A percentile compares a stretch with the other conserved stretches of the same genome.
These are phyloP conservation scores for Auxenochlorella pyrenoidosa DNA, from an alignment of 139 green algal species.

Conservation along the genomic window DNA sequence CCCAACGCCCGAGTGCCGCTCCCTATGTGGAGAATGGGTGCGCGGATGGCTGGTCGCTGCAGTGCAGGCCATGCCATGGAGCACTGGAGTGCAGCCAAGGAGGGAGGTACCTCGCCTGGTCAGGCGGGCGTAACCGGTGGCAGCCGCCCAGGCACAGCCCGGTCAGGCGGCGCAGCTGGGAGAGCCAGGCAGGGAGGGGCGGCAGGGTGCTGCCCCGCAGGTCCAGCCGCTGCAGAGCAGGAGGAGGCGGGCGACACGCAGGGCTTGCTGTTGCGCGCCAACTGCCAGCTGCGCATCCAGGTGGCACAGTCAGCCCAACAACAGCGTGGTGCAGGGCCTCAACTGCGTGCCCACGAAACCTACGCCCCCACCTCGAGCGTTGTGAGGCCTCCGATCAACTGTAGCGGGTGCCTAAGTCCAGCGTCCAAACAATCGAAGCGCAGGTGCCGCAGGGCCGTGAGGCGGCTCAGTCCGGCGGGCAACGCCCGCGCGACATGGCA, in stretches of 20 bases:
- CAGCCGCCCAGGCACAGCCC: neutral
- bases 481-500: neutral
- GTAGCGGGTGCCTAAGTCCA: neutral
- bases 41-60: too few relatives aligned
- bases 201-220: neutral
- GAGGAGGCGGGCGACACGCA: neutral
- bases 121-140: too few relatives aligned
- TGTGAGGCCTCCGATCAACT: neutral
- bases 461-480: neutral
- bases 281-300: neutral
- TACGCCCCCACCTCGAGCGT: neutral
- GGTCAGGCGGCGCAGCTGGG: neutral
- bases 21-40: too few relatives aligned
- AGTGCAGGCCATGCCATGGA: too few relatives aligned
- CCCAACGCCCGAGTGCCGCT: too few relatives aligned
- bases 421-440: neutral
- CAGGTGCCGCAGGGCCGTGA: neutral
- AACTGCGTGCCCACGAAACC: neutral
- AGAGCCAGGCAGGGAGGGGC: neutral
- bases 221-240: slow-evolving; percentile 4
- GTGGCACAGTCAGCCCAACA: neutral
- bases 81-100: too few relatives aligned
- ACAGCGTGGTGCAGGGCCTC: neutral
- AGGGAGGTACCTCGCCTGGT: too few relatives aligned
- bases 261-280: neutral